Conservation (phyloP, 495 filamentous ascomycete genomes). For the Penicillium longicatenatum region DNA sequence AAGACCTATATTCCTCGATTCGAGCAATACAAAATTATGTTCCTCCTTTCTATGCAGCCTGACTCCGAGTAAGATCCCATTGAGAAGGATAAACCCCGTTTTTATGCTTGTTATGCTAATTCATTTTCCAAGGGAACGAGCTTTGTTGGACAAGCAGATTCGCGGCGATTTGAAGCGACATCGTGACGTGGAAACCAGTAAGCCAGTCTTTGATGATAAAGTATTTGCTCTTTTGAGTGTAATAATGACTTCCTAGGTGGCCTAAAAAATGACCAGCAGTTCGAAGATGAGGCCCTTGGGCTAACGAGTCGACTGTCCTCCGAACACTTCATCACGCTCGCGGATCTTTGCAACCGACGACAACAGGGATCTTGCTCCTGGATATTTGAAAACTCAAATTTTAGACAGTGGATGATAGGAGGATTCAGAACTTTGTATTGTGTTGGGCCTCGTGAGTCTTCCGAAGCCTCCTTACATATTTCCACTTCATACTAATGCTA, state of each 20-base stretch:
- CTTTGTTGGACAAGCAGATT: not conserved
- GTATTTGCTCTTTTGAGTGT: not conserved
- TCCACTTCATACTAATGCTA: not conserved
- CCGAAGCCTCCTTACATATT: not conserved
- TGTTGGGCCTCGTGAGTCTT: slow-evolving; percentile 31
- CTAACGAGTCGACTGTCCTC: slow-evolving; percentile 23
- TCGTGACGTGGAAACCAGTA: slow-evolving; percentile 1
- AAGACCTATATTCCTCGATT: slow-evolving; percentile 27
- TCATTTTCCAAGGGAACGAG: not conserved
- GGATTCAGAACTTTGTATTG: slow-evolving; percentile 32
- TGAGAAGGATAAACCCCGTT: not conserved
- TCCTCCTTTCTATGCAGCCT: slow-evolving; percentile 32
- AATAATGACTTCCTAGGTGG: not conserved
- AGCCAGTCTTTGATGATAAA: not conserved
- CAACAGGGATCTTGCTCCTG: slow-evolving; percentile 31
- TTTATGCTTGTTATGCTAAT: not conserved
- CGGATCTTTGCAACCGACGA: slow-evolving; percentile 34
- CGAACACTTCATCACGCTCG: slow-evolving; percentile 29
- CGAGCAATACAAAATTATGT: slow-evolving; percentile 36
- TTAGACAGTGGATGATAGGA: slow-evolving; percentile 32
- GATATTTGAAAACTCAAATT: slow-evolving; percentile 31
- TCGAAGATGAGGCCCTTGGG: not conserved
- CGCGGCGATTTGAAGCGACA: not conserved
- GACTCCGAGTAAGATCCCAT: slow-evolving; percentile 24
- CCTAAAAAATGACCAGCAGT: not conserved